These are phyloP conservation scores for Mycena crocata DNA, from an alignment of 768 basidiomycete genomes.

Conservation along the genomic window DNA sequence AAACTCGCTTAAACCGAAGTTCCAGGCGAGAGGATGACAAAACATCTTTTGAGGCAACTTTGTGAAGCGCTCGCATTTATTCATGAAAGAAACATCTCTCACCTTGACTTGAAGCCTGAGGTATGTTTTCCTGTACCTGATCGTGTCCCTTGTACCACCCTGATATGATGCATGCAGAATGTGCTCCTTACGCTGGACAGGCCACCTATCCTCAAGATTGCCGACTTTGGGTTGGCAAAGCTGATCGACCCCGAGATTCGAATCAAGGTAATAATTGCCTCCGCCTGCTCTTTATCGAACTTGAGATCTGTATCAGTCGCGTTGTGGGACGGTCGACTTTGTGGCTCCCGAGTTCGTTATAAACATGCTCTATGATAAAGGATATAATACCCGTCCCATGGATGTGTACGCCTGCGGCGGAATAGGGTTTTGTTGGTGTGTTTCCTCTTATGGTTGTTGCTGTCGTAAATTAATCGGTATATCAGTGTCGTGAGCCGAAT, in stretches of 20 bases:
- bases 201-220: constrained; percentile 87
- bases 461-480: neutral
- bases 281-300: neutral
- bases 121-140: constrained; percentile 45
- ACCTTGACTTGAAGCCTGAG: constrained; percentile 95
- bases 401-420: constrained; percentile 97
- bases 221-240: constrained; percentile 97
- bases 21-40: constrained; percentile 65
- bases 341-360: constrained; percentile 12
- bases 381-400: constrained; percentile 87
- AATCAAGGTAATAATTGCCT: constrained; percentile 64
- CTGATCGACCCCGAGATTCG: constrained; percentile 82
- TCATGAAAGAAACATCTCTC: constrained; percentile 80
- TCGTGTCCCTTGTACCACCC: neutral
- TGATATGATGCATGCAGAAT: constrained; percentile 62
- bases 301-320: too few species aligned
- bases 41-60: constrained; percentile 83
- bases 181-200: constrained; percentile 77
- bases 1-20: neutral
- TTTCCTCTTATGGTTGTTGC: neutral
- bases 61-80: constrained; percentile 85
- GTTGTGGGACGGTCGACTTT: too few species aligned
- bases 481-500: neutral
- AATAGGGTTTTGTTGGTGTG: constrained; percentile 65
- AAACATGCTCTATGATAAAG: constrained; percentile 45